Base-by-base conservation (phyloP, 2,329 filamentous ascomycete genomes). In the Chaetomiaceae sp. region DNA sequence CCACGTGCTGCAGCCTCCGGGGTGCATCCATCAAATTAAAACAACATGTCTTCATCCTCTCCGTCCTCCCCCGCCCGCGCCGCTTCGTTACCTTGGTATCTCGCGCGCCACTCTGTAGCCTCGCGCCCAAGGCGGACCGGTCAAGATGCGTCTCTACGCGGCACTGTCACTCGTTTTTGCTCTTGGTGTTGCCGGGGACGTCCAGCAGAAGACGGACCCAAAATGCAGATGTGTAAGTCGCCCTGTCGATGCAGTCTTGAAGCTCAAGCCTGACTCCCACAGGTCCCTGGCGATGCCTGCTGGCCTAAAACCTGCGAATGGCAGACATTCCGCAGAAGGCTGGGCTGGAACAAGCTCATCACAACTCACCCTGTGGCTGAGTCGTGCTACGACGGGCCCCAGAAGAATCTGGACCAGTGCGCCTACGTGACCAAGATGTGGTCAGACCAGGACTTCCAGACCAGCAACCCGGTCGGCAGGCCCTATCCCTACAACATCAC, bases 301-400 rank as follows among this genome's bases (percentile, higher is more conserved):
- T 85, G 82, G 82, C 82, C 82, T 0, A 67, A 67, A 0, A 19
- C 55, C 1, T 40, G 61, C 2, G 64, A 65, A 6, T 85, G 81
- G 81, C 58, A 66, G 7, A 43, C 54, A 0, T 72, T 85, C 45
- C 82, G 84, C 61, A 40, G 61, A 15, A 75, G 78, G 1, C 67
- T 84, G 1, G 66, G 68, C n/a, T n/a, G 15, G 5, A 80, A 81
- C 2, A 70, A 68, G 15, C 68, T 84, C 20, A 68, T 84, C 27
- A 69, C 71, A 6, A 81, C 76, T 0, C 64, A 75, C 1, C 81
- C 81, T 0, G 60, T 82, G 6, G 81, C 72, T 1, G 62, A 71
- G 3, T 68, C 74, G 1, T 84, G 81, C 59, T 80, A 84, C 56
- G 33, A 53, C 17, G 54, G 54, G 27, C 49, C 54, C 3, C 33